These are phyloP conservation scores for Lichina pygmaea DNA, from an alignment of 495 filamentous ascomycete genomes.

Conservation along the genomic window DNA sequence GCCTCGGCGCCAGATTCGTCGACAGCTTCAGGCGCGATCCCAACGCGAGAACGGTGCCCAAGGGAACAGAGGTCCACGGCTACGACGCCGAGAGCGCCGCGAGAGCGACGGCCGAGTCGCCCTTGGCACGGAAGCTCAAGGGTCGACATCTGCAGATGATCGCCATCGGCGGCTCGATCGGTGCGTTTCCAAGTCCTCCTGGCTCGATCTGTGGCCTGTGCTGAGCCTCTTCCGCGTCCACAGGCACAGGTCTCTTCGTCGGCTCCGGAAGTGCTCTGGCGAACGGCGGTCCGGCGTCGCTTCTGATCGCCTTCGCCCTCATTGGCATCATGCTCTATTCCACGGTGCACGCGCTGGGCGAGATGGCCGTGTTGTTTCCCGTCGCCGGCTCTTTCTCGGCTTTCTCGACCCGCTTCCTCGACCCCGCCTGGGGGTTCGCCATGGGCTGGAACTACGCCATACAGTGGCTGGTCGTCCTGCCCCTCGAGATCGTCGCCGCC, in stretches of 20 bases:
- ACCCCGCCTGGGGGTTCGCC: slow-evolving; percentile 91
- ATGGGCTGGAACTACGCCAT: slow-evolving; percentile 97
- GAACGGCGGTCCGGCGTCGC: slow-evolving; percentile 57
- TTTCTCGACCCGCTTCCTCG: slow-evolving; percentile 76
- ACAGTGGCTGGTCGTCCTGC: slow-evolving; percentile 77
- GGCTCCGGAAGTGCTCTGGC: slow-evolving; percentile 56
- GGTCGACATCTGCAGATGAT: slow-evolving; percentile 44
- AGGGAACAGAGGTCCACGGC: slow-evolving; percentile 29
- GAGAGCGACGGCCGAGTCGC: slow-evolving; percentile 45
- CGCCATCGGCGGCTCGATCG: slow-evolving; percentile 85
- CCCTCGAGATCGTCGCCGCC: slow-evolving; percentile 75
- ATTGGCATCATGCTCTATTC: slow-evolving; percentile 80
- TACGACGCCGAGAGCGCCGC: slow-evolving; percentile 58
- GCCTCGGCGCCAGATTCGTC: slow-evolving; percentile 22
- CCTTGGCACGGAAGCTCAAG: slow-evolving; percentile 51
- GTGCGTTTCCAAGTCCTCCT: slow-evolving; percentile 17
- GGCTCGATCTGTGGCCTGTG: background rate
- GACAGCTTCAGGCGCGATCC: slow-evolving; percentile 72
- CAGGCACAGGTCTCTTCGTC: slow-evolving; percentile 79
- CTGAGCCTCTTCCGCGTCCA: background rate
- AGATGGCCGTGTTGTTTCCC: slow-evolving; percentile 76
- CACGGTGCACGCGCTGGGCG: slow-evolving; percentile 75
- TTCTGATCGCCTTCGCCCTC: slow-evolving; percentile 57
- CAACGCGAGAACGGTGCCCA: slow-evolving; percentile 28
- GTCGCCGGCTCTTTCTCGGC: slow-evolving; percentile 82